Conservation (phyloP, 2,329 filamentous ascomycete species). For the Chaetomiaceae sp. region DNA sequence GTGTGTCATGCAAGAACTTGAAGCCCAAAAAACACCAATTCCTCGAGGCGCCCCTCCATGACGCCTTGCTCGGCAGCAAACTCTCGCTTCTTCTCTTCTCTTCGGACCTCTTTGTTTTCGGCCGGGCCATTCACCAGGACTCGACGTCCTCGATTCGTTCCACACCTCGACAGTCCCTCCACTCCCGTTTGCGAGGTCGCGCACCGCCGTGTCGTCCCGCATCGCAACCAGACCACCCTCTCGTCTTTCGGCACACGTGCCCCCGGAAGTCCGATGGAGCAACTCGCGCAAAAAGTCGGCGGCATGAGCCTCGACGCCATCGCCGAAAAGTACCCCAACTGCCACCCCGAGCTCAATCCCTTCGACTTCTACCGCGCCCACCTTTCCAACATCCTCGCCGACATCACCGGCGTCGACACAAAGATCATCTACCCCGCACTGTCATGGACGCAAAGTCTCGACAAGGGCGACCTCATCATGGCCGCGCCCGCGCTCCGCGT, state of each 20-base stretch:
- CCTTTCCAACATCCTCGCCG: conserved; percentile 63
- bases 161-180: conserved; percentile 11
- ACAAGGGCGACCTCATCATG: conserved; percentile 78
- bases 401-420: conserved; percentile 65
- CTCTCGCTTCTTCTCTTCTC: conserved; percentile 14
- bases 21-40: not conserved
- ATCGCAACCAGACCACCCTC: conserved; percentile 9
- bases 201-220: conserved; percentile 18
- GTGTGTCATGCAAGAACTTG: not conserved
- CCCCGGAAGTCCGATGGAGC: conserved; percentile 29
- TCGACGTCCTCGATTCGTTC: conserved; percentile 15
- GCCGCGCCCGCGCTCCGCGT: conserved; percentile 75
- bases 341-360: conserved; percentile 66
- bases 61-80: conserved; percentile 7
- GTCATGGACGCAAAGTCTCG: conserved; percentile 72
- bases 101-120: conserved; percentile 10
- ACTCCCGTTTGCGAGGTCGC: conserved; percentile 6
- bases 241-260: conserved; percentile 11
- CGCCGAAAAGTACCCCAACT: conserved; percentile 47
- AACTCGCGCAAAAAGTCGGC: conserved; percentile 34
- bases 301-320: conserved; percentile 35
- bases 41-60: conserved; percentile 14
- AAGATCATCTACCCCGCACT: conserved; percentile 70
- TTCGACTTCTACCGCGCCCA: conserved; percentile 77
- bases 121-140: conserved; percentile 7